Conservation (phyloP, 1,139 yeast species). For the Blastobotrys aristatus region DNA sequence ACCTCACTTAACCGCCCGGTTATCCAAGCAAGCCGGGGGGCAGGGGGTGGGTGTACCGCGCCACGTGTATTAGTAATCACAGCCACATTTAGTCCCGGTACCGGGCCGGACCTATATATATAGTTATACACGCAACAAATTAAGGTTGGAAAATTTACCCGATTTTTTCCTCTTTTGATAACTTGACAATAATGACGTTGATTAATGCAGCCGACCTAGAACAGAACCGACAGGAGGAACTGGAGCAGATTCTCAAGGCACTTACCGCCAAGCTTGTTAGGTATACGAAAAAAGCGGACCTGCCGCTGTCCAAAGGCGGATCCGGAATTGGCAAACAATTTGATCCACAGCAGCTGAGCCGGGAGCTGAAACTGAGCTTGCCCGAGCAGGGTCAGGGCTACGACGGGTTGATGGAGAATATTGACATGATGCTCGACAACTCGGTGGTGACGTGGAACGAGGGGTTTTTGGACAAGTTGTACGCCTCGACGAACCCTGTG, state of each 20-base stretch:
- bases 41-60: no score
- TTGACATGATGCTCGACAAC: slow-evolving; percentile 56
- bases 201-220: slow-evolving; percentile 27
- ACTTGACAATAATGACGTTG: neutral
- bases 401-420: slow-evolving; percentile 43
- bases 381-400: slow-evolving; percentile 37
- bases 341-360: slow-evolving; percentile 36
- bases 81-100: no score
- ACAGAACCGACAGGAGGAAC: slow-evolving; percentile 39
- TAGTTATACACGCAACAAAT: no score
- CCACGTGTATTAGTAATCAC: no score
- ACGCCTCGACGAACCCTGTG: slow-evolving; percentile 79
- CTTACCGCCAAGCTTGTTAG: slow-evolving; percentile 36
- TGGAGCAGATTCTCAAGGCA: slow-evolving; percentile 41
- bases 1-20: no score
- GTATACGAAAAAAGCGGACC: slow-evolving; percentile 40
- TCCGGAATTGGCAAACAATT: slow-evolving; percentile 37
- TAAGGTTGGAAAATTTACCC: no score
- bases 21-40: no score
- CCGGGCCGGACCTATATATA: no score
- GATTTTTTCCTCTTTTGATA: neutral
- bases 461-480: slow-evolving; percentile 78
- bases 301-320: slow-evolving; percentile 23
- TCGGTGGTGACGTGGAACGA: slow-evolving; percentile 87
- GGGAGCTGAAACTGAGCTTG: slow-evolving; percentile 29